A percentile compares a stretch with the other conserved stretches of the same genome.
phyloP scores from a whole-genome alignment of 768 basidiomycete genomes.

The Mycena floridula region DNA sequence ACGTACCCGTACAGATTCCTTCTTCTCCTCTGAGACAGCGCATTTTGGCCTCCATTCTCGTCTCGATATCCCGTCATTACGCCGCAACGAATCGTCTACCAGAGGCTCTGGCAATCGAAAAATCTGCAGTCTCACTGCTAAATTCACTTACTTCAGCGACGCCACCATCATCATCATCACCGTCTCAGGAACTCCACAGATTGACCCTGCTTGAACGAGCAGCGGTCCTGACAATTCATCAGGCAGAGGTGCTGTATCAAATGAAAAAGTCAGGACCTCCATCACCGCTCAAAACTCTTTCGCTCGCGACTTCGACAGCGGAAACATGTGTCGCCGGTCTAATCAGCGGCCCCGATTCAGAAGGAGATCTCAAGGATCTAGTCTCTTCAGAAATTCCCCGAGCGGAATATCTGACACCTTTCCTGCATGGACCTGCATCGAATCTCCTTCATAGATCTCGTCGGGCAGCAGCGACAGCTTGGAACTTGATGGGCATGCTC shows the following conservation, averaged over 20 bases:
- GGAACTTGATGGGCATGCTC: constrained; percentile 67
- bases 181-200: constrained; percentile 56
- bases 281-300: not conserved
- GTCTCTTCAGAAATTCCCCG: not conserved
- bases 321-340: not conserved
- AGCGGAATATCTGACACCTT: no score
- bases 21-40: constrained; percentile 60
- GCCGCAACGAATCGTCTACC: constrained; percentile 50
- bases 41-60: constrained; percentile 50
- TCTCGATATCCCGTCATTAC: constrained; percentile 69
- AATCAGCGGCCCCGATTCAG: not conserved
- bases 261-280: constrained; percentile 11
- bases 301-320: not conserved
- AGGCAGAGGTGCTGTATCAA: constrained; percentile 65
- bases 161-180: constrained; percentile 35
- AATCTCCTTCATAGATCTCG: constrained; percentile 63
- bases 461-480: constrained; percentile 66
- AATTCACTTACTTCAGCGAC: constrained; percentile 45
- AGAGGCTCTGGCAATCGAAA: constrained; percentile 52
- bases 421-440: constrained; percentile 49
- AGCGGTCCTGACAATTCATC: constrained; percentile 66
- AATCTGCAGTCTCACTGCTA: constrained; percentile 48
- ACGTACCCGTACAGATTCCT: constrained; percentile 34
- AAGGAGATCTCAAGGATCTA: no score
- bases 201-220: constrained; percentile 68